Evolutionary conservation across 208 protist species (phyloP), one percentile per base, ranked within the genome.

Genomic region (Zelonia costaricensis): DNA sequence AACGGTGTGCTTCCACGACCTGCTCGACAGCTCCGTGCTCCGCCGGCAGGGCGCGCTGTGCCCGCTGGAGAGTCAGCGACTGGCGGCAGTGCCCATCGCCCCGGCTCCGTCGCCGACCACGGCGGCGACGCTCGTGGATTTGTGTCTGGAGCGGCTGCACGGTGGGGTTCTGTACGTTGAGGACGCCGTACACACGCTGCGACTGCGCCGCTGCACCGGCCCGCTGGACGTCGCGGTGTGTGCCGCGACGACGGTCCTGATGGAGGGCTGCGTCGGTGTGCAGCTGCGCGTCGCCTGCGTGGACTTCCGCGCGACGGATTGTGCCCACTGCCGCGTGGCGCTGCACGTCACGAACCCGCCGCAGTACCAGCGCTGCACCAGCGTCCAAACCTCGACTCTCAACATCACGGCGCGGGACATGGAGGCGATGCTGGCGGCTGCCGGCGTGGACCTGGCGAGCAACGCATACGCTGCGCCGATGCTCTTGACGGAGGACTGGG

Each of bases 271-370:
- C 60, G 74, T 78, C 20, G 79, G 80, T 31, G 78, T 95, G 13
- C 86, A 83, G 39, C 45, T 95, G 54, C 84, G 82, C 13, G 70
- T 70, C 0, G 76, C 85, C 0, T 93, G 86, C 44, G 22, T 60
- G n/a, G 39, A 63, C 27, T 86, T 93, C 48, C 60, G 47, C 5
- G 84, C 84, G 0, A 63, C 44, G 0, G 60, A 89, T 48, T 95
- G 80, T 44, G 67, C 67, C 4, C 60, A 71, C 27, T 93, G 86
- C 65, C 84, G 91, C 57, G 40, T 82, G 25, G 84, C 90, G 8
- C 73, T 91, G n/a, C 82, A 92, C 60, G 79, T 87, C 4, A 93
- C 93, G 60, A 74, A 68, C 15, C 49, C 25, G 0, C 90, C 90
- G 18, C 59, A 42, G 39, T 91, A 83, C 57, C 56, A 75, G 33